These are phyloP conservation scores for Cutaneotrichosporon dermatis DNA, from an alignment of 1,284 basidiomycete species.

Conservation along the genomic window DNA sequence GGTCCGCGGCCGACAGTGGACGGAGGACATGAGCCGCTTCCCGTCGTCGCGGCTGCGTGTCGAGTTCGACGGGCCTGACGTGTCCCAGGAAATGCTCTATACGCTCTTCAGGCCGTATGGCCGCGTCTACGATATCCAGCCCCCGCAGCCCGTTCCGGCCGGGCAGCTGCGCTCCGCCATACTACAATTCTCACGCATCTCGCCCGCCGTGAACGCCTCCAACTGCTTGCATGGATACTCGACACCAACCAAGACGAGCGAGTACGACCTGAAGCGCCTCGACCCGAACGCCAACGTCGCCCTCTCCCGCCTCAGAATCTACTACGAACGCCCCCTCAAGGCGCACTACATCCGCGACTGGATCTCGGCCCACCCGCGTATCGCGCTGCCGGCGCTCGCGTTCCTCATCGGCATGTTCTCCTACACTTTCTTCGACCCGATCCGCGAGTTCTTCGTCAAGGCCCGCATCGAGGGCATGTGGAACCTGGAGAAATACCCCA, in stretches of 20 bases:
- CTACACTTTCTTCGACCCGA: constrained; percentile 90
- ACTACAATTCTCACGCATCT: constrained; percentile 61
- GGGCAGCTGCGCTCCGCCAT: constrained; percentile 65
- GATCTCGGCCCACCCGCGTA: constrained; percentile 77
- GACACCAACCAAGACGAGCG: constrained; percentile 46
- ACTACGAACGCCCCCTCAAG: constrained; percentile 70
- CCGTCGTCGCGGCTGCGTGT: constrained; percentile 68
- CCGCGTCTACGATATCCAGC: constrained; percentile 63
- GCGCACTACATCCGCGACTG: constrained; percentile 75
- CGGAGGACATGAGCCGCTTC: constrained; percentile 81
- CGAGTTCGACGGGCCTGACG: constrained; percentile 80
- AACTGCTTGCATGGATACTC: constrained; percentile 76
- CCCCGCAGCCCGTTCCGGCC: constrained; percentile 60
- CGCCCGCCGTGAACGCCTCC: constrained; percentile 72
- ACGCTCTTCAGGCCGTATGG: constrained; percentile 65
- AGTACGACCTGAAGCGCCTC: constrained; percentile 33
- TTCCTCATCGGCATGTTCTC: constrained; percentile 84
- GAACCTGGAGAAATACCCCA: constrained; percentile 54
- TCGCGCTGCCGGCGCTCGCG: constrained; percentile 76
- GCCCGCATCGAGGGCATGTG: constrained; percentile 79
- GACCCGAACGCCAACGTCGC: constrained; percentile 23
- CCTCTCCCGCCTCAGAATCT: constrained; percentile 60
- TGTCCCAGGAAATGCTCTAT: constrained; percentile 62
- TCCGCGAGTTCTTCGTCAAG: constrained; percentile 78
- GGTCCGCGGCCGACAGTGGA: constrained; percentile 77